Base-by-base conservation (phyloP, 371 early-diverging fungal species). In the Mortierella sp. region DNA sequence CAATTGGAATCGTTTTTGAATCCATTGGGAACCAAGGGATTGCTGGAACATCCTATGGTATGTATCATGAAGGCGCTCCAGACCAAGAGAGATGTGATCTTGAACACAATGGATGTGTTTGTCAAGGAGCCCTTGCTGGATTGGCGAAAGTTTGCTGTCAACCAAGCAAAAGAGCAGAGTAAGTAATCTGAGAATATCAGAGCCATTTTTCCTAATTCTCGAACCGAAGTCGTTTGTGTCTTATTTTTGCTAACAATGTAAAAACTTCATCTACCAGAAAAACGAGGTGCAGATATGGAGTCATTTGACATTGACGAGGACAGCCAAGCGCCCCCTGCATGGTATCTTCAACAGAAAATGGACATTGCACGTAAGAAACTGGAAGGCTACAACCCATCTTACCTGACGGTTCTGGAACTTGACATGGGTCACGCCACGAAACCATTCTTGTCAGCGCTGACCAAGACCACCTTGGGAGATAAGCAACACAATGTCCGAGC, bases 91-190 rank as follows among this genome's bases (percentile, higher is more conserved):
- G 94, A 95, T 30, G 85, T 94, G 9, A 88, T 99, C 12, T 82
- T 94, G 61, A 91, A 94, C 51, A 96, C 99, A 2, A 90, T 99
- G 56, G 96, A 98, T 66, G 94, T 98, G 1, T 96, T 99, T 82
- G 82, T 97, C 2, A 95, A 98, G 80, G 99, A 99, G 79, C 99
- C 99, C 23, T 85, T 96, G 29, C 88, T 92, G 59, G 97, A 97
- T 63, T 97, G 96, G 96, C 85, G 86, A 82, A 92, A 90, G 67
- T 82, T 81, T 63, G 93, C 94, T 0, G 67, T 85, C n/a, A 86
- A 81, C 25, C 87, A 89, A 44, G 86, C 76, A 9, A 84, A 84
- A 62, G 68, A 76, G 7, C 88, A 91, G 77, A 87, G 90, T 89
- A 87, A 61, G 82, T 68, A 15, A 23, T 9, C 3, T 37, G 37